These are phyloP conservation scores for Colletotrichum ledebouriae DNA, from an alignment of 2,329 filamentous ascomycete genomes.

Conservation along the genomic window DNA sequence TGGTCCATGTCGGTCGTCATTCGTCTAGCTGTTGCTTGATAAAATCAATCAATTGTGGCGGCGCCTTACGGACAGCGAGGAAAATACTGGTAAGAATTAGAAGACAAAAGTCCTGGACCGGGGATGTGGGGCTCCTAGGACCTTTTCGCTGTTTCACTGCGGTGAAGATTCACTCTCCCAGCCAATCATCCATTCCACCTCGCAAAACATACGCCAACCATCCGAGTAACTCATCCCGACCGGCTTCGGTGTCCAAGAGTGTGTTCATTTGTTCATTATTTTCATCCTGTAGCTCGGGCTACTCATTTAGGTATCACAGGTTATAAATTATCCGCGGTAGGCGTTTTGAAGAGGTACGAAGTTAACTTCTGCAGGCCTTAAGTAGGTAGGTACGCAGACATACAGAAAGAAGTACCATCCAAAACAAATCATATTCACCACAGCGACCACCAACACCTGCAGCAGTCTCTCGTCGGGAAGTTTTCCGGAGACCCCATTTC, in stretches of 20 bases:
- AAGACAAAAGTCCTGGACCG: constrained; percentile 26
- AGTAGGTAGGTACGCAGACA: no score
- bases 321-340: not conserved
- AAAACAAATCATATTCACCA: constrained; percentile 14
- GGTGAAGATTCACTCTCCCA: constrained; percentile 32
- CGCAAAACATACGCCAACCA: constrained; percentile 28
- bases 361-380: no score
- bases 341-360: not conserved
- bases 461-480: constrained; percentile 18
- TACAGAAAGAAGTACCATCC: no score
- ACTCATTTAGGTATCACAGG: constrained; percentile 13
- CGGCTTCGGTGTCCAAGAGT: no score
- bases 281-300: not conserved
- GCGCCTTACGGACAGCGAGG: constrained; percentile 18
- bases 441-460: not conserved
- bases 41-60: constrained; percentile 19
- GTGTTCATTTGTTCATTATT: no score
- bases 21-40: constrained; percentile 6
- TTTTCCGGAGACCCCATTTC: constrained; percentile 28
- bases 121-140: constrained; percentile 39
- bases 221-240: not conserved
- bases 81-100: not conserved
- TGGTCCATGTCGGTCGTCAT: constrained; percentile 20
- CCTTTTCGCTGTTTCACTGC: constrained; percentile 38
- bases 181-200: no score